Evolutionary conservation across 2,329 filamentous ascomycete species (phyloP).

Genomic region (Trichoderma atroviride): DNA sequence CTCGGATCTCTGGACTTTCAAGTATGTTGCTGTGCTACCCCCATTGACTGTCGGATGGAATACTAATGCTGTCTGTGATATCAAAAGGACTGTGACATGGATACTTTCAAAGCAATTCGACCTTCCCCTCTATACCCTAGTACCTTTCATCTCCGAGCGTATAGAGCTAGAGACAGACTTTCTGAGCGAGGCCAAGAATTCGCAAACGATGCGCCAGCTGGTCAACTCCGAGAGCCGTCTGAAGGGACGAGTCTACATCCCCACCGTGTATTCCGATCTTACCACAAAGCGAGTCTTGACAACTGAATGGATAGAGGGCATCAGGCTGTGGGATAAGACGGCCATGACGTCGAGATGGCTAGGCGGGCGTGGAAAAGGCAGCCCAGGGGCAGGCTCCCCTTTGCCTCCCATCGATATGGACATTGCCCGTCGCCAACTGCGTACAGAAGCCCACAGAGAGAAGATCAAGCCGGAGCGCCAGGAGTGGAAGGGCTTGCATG

Average conservation of each 20-base stretch:
- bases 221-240: conserved; percentile 76
- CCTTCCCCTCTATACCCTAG: conserved; percentile 85
- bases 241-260: conserved; percentile 82
- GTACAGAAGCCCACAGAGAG: conserved; percentile 56
- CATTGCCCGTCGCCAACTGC: conserved; percentile 48
- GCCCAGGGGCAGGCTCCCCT: conserved; percentile 72
- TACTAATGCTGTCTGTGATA: not conserved
- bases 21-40: conserved; percentile 52
- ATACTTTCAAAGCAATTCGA: conserved; percentile 89
- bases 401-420: conserved; percentile 57
- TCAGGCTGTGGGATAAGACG: conserved; percentile 89
- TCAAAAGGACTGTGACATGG: conserved; percentile 69
- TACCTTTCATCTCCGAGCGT: conserved; percentile 93
- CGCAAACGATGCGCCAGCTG: conserved; percentile 77
- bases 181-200: conserved; percentile 85
- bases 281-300: conserved; percentile 84
- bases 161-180: conserved; percentile 94
- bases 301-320: conserved; percentile 96
- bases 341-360: conserved; percentile 76
- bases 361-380: conserved; percentile 74
- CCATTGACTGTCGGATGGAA: not conserved
- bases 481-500: conserved; percentile 72
- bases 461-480: conserved; percentile 78
- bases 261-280: conserved; percentile 79
- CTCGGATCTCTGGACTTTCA: conserved; percentile 96